Percentiles rank a stretch among this genome's conserved stretches.
Evolutionary conservation across 1,284 basidiomycete species (phyloP).

Genomic region (Athelia sp.): DNA sequence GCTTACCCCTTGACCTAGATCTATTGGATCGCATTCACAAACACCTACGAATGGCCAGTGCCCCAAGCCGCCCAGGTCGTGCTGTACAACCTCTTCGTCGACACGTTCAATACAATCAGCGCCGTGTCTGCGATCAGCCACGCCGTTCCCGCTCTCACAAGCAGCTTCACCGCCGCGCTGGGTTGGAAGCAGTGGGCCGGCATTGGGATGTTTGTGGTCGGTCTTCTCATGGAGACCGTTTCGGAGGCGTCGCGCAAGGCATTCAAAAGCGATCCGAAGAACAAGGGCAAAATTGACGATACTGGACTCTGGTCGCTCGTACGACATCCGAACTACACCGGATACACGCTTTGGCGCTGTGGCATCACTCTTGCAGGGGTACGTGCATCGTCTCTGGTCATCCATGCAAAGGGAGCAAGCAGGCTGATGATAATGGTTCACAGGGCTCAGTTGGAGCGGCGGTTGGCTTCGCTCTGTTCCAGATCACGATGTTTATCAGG

Average conservation of each 20-base stretch:
- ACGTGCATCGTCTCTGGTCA: no score
- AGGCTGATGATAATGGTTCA: background rate
- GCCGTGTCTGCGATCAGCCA: constrained; percentile 7
- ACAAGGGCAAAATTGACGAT: constrained; percentile 15
- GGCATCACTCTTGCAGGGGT: constrained; percentile 11
- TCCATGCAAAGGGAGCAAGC: no score
- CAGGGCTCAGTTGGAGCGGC: background rate
- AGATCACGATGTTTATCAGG: constrained; percentile 3
- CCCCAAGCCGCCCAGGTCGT: constrained; percentile 1
- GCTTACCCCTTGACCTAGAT: background rate
- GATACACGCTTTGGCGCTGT: constrained; percentile 16
- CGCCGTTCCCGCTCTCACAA: background rate
- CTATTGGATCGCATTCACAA: constrained; percentile 11
- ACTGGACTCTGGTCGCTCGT: constrained; percentile 14
- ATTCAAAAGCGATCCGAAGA: constrained; percentile 17
- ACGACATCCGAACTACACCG: constrained; percentile 18
- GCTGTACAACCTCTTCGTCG: constrained; percentile 7
- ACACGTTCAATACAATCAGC: constrained; percentile 10
- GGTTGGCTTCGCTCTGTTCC: background rate
- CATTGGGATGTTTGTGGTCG: constrained; percentile 11
- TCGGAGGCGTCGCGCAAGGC: constrained; percentile 14
- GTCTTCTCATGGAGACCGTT: constrained; percentile 13
- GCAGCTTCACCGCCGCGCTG: constrained; percentile 6
- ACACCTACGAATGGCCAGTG: constrained; percentile 3
- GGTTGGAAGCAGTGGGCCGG: constrained; percentile 15